Evolutionary conservation across 345 rosid genomes (phyloP), one percentile per base, ranked within the genome.

Genomic region (Ceriops tagal): DNA sequence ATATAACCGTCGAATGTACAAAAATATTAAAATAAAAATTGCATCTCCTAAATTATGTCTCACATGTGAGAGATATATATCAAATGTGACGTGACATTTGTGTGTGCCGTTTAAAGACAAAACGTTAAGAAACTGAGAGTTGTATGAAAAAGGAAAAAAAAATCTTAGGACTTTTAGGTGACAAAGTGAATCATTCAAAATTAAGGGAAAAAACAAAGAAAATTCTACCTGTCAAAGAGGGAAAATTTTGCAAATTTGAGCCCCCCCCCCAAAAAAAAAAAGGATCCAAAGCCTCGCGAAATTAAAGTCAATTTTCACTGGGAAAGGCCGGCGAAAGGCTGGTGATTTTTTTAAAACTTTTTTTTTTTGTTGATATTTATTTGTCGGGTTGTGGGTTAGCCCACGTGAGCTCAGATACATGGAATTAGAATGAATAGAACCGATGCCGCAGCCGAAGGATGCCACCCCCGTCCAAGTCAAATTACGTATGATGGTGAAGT

Each of bases 331-430:
- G 46, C 4, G 28, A 61, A 55, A 65, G 0, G 46, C 18, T 18
- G 46, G 49, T n/a, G 21, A 52, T 47, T 30, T 66, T 9, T 43
- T 35, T 35, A 24, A 5, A 5, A 31, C 2, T 11, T 39, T 43
- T 43, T 43, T 11, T 43, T 43, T 3, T 3, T 0, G 19, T 10
- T 13, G 3, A 3, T 13, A 43, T 61, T 56, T 39, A 3, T 55
- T 56, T 39, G 78, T 70, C 49, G 68, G 71, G 70, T 76, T 37
- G 57, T 46, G 27, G 60, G 56, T 58, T 6, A 35, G 47, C 31
- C 39, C 46, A 37, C 61, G 31, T 1, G 9, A 51, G 53, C 31
- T 46, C 51, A 39, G 74, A 55, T n/a, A 26, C 71, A 68, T 3
- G 26, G 65, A 71, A 51, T 10, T 10, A 24, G 30, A 24, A 1